Evolutionary conservation across 495 filamentous ascomycete species (phyloP).

Genomic region (Penicilliopsis zonata): DNA sequence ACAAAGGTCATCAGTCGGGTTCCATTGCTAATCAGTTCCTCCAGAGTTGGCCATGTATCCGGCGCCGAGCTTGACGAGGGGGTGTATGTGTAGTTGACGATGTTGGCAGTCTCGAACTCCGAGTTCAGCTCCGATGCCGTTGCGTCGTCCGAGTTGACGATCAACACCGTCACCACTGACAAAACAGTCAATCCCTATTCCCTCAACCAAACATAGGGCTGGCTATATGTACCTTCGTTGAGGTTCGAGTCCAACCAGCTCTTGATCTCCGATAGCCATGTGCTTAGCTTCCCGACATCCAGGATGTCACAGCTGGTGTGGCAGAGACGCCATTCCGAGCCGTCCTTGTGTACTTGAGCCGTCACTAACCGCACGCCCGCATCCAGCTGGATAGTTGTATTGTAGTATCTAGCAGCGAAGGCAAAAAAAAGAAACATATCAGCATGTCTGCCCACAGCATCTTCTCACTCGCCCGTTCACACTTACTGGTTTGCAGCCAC

Average conservation of each 20-base stretch:
- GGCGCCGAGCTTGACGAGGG: conserved; percentile 32
- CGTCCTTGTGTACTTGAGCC: conserved; percentile 53
- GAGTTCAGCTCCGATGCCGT: conserved; percentile 39
- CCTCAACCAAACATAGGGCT: conserved; percentile 1
- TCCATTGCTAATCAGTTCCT: conserved; percentile 48
- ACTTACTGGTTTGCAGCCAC: conserved; percentile 51
- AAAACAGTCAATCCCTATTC: not conserved
- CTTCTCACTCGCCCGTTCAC: not conserved
- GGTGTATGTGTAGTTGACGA: conserved; percentile 49
- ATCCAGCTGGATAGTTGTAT: conserved; percentile 57
- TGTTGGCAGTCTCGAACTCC: conserved; percentile 44
- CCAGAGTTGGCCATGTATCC: conserved; percentile 55
- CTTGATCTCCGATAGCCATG: conserved; percentile 52
- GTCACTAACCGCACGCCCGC: conserved; percentile 62
- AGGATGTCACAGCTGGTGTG: conserved; percentile 51
- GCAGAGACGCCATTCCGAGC: conserved; percentile 50
- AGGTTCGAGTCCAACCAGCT: conserved; percentile 55
- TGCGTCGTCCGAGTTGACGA: conserved; percentile 60
- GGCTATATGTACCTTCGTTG: conserved; percentile 40
- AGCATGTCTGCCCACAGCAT: conserved; percentile 1
- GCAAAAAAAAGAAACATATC: not conserved
- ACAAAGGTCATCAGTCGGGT: conserved; percentile 58
- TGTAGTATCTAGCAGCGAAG: conserved; percentile 43
- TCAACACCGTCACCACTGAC: conserved; percentile 56
- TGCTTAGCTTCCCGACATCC: conserved; percentile 51